Evolutionary conservation across 2,329 filamentous ascomycete species (phyloP), one percentile per base, ranked within the genome.

Genomic region (Pseudomassariella vexata): DNA sequence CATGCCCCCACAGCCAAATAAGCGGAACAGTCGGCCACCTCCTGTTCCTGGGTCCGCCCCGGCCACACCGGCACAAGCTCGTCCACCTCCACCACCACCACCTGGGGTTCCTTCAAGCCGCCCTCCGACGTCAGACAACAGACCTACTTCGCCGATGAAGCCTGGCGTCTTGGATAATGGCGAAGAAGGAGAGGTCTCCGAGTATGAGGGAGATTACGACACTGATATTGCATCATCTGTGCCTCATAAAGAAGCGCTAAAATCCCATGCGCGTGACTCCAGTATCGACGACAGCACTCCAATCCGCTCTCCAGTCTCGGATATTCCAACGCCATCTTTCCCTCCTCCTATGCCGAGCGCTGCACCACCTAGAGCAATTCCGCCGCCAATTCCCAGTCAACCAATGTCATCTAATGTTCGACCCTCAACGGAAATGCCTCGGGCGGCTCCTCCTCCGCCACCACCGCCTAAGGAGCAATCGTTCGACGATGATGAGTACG

Each of bases 191-290:
- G 88, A 94, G 49, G 73, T 87, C 20, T 94, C 87, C 0, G 90
- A 95, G 52, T 96, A 96, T 51, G 92, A 98, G 53, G 92, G 90
- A 6, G 92, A 96, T 52, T 96, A 96, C 54, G 92, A 96, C 48
- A 96, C 92, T 6, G 92, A 96, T 54, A 96, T 96, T 52, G 89
- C 84, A 2, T 86, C 89, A n/a, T 82, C 86, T 8, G 87, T 78
- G n/a, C 86, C 85, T 35, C 87, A 95, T 58, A 95, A 94, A 59
- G 90, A 95, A 61, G 89, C 90, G 1, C 60, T 96, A 39, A 94
- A 90, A 56, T 66, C 85, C 7, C 87, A 94, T 56, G 76, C 73
- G 6, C 76, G 82, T 33, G 85, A 90, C 27, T 76, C 82, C 6
- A 94, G 85, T 52, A 53, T 84, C 33, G 87, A 94, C 40, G 79